phyloP scores from a whole-genome alignment of 176 grass and related monocot genomes.

The Poa pratensis region DNA sequence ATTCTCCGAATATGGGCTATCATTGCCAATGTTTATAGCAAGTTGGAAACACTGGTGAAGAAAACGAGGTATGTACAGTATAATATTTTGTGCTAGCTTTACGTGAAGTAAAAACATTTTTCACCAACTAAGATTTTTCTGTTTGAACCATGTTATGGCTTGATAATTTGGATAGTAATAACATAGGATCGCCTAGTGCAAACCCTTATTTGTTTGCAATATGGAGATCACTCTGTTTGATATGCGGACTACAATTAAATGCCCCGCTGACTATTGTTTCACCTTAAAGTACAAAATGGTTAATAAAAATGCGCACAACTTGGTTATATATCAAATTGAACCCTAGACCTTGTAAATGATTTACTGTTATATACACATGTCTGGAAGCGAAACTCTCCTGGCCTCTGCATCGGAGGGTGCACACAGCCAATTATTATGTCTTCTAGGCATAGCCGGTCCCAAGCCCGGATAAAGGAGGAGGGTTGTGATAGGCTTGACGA shows the following conservation, averaged over 20 bases:
- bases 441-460: too few species aligned
- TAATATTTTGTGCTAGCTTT: neutral
- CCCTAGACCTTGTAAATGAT: neutral
- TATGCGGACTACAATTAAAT: neutral
- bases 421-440: neutral
- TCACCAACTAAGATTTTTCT: constrained; percentile 6
- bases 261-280: neutral
- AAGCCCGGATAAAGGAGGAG: too few species aligned
- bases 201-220: constrained; percentile 13
- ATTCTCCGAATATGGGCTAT: neutral
- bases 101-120: constrained; percentile 4
- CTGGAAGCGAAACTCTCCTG: neutral
- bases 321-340: neutral
- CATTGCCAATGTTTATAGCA: neutral
- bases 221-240: constrained; percentile 24
- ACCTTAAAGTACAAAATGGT: neutral
- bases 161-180: neutral
- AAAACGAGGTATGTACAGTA: constrained; percentile 34
- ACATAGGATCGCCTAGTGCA: neutral
- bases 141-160: neutral
- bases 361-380: neutral
- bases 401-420: neutral
- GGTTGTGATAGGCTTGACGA: too few species aligned
- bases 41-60: neutral
- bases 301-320: neutral